Conservation (phyloP, 495 filamentous ascomycete genomes). For the Chaetomium fimeti region DNA sequence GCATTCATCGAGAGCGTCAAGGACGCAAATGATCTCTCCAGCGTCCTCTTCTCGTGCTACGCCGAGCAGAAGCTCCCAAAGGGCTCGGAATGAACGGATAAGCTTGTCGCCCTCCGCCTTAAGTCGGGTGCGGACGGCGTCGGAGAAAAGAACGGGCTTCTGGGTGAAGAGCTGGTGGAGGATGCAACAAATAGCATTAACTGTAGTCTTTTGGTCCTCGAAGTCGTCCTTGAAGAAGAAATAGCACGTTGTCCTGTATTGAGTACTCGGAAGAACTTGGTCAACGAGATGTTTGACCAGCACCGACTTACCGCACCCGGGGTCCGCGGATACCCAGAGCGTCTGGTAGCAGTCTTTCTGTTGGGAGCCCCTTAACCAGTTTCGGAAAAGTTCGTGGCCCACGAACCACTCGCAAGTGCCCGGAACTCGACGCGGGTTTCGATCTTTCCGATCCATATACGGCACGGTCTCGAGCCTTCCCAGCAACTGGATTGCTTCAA, state of each 20-base stretch:
- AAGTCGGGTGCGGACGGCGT: slow-evolving; percentile 30
- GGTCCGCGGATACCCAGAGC: slow-evolving; percentile 55
- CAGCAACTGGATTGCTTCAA: slow-evolving; percentile 17
- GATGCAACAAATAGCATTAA: slow-evolving; percentile 45
- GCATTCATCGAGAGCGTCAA: slow-evolving; percentile 53
- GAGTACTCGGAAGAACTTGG: slow-evolving; percentile 27
- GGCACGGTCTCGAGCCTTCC: slow-evolving; percentile 17
- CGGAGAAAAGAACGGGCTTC: slow-evolving; percentile 33
- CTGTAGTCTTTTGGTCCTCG: slow-evolving; percentile 42
- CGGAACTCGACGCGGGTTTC: slow-evolving; percentile 35
- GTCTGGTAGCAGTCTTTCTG: slow-evolving; percentile 17
- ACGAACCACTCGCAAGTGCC: slow-evolving; percentile 49
- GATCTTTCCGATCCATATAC: slow-evolving; percentile 45
- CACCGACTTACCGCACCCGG: slow-evolving; percentile 58
- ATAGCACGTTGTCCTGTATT: slow-evolving; percentile 41
- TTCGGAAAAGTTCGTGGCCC: slow-evolving; percentile 33
- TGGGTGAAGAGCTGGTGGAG: slow-evolving; percentile 49
- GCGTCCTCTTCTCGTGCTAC: slow-evolving; percentile 35
- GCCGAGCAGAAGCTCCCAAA: not conserved
- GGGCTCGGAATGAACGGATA: not conserved
- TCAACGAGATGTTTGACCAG: slow-evolving; percentile 49
- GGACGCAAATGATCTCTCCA: slow-evolving; percentile 49
- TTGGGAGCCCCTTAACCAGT: slow-evolving; percentile 32
- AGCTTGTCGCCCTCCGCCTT: not conserved
- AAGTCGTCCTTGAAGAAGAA: slow-evolving; percentile 61